Evolutionary conservation across 2,329 filamentous ascomycete species (phyloP), one percentile per base, ranked within the genome.

Genomic region (Tolypocladium ovalisporum): DNA sequence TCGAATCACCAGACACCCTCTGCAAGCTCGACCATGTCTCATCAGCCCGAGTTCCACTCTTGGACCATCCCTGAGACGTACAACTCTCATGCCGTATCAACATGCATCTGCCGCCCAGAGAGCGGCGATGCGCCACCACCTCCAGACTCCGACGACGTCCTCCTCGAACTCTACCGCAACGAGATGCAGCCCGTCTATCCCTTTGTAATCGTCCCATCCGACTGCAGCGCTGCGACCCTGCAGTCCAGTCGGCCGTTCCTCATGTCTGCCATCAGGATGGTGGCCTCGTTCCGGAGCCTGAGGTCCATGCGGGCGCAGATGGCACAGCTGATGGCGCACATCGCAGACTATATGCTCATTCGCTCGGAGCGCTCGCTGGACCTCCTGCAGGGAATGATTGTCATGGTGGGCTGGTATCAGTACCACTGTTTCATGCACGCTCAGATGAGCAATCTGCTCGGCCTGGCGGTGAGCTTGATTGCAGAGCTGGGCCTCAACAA

Each of bases 391-490:
- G 76, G 77, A 0, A 72, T 82, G 3, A 64, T 82, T 3, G 72
- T 81, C 0, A 73, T 81, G 32, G 60, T 79, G 2, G 74, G 74
- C 0, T 82, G 74, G 71, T 80, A 81, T 57, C 79, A 82, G 52
- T 77, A 81, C 54, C 79, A 82, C 62, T 81, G 79, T 61, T 73
- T 80, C 60, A 71, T 77, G 65, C 79, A 82, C 55, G 71, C 74
- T 0, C 80, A 83, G 59, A 64, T 83, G 15, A 75, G 76, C 62
- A 81, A 79, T 55, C 67, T 83, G 3, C 64, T 82, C 3, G 71
- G 76, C 10, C 61, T 84, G 24, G 76, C 79, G 1, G 66, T 72
- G 15, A 78, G 75, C 5, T 70, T 82, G 1, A 68, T 75, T 9
- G 72, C 72, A 0, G 79, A 81, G 56, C 63, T 82, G 39, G 75